Conservation (phyloP, 495 filamentous ascomycete genomes). For the Beverwykella pulmonaria region DNA sequence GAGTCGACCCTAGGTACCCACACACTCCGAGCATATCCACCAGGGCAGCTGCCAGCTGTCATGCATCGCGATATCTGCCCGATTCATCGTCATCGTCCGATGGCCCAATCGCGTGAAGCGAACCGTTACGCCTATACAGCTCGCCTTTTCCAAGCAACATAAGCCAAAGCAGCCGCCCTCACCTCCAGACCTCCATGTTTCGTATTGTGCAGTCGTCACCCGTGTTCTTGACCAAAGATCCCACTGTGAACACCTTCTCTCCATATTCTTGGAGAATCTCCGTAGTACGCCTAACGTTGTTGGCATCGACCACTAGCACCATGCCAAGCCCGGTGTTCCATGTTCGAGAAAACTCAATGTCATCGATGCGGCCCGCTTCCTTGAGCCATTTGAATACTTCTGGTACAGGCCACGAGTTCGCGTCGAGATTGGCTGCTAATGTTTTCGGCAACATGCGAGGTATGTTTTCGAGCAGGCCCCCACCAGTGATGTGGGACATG, state of each 20-base stretch:
- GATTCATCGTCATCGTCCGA: not conserved
- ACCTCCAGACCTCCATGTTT: conserved; percentile 71
- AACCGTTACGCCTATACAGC: not conserved
- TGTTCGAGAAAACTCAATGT: conserved; percentile 78
- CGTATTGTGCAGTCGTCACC: conserved; percentile 69
- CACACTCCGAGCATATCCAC: not conserved
- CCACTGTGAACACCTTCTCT: conserved; percentile 78
- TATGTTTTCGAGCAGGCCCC: conserved; percentile 88
- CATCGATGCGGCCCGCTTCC: conserved; percentile 68
- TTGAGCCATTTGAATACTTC: conserved; percentile 84
- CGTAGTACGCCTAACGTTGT: conserved; percentile 56
- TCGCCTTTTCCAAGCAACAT: not conserved
- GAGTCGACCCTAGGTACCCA: not conserved
- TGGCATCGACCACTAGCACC: conserved; percentile 74
- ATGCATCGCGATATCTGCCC: not conserved
- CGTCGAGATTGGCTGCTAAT: conserved; percentile 77
- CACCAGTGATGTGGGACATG: conserved; percentile 94
- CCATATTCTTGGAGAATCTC: conserved; percentile 62
- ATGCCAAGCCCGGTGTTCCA: conserved; percentile 96
- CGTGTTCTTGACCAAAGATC: conserved; percentile 60
- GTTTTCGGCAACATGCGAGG: conserved; percentile 83
- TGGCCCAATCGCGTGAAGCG: not conserved
- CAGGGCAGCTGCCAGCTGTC: not conserved
- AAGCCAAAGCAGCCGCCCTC: conserved; percentile 1
- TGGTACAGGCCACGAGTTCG: conserved; percentile 68